phyloP scores from a whole-genome alignment of 768 basidiomycete genomes.

The Boletellus emodensis region DNA sequence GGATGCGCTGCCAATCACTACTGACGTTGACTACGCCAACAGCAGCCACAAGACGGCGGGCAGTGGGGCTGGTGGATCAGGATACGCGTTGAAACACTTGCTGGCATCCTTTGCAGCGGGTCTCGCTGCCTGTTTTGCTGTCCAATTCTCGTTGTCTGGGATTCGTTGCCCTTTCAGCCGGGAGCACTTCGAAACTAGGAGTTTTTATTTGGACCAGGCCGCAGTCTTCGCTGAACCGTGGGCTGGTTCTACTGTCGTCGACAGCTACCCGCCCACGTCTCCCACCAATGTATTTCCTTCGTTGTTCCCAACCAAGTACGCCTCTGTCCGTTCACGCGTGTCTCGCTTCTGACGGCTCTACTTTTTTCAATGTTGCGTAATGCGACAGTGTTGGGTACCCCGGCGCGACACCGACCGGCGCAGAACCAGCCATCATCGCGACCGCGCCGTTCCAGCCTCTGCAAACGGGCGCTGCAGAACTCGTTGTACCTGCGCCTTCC shows the following conservation, averaged over 20 bases:
- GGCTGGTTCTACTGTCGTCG: constrained; percentile 66
- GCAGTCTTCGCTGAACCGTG: constrained; percentile 54
- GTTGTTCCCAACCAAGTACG: constrained; percentile 61
- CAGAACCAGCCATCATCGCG: constrained; percentile 65
- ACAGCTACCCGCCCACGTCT: constrained; percentile 66
- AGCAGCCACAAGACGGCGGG: constrained; percentile 1
- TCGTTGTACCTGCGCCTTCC: constrained; percentile 46
- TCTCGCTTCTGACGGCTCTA: background rate
- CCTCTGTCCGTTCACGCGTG: too few relatives aligned
- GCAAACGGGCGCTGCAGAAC: constrained; percentile 64
- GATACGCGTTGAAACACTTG: constrained; percentile 33
- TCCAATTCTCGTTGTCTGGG: constrained; percentile 43
- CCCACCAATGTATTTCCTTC: constrained; percentile 73
- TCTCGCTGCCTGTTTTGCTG: constrained; percentile 43
- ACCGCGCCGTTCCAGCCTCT: constrained; percentile 78
- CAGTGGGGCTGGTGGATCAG: constrained; percentile 16
- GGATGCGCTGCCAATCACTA: constrained; percentile 7
- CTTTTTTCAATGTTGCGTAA: background rate
- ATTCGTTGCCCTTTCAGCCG: constrained; percentile 29
- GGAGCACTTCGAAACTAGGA: background rate
- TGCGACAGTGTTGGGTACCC: constrained; percentile 57
- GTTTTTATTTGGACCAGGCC: constrained; percentile 8
- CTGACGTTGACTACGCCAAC: constrained; percentile 4
- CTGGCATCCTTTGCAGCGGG: constrained; percentile 53
- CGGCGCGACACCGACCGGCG: constrained; percentile 76